A percentile compares a stretch with the other conserved stretches of the same genome.
Evolutionary conservation across 2,329 filamentous ascomycete species (phyloP).

Genomic region (Aspergillus sp.): DNA sequence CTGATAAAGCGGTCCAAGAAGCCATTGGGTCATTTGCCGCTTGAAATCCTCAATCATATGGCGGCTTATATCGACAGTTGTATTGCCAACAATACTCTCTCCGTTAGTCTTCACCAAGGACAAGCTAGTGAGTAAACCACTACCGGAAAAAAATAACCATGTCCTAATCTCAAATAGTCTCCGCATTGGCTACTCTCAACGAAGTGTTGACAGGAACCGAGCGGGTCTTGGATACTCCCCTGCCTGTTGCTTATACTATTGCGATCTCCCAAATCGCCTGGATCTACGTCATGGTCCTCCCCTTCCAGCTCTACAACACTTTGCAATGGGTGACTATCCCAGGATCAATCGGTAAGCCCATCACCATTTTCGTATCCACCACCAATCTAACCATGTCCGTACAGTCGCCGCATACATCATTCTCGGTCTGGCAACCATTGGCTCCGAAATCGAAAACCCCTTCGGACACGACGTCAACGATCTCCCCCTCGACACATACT

Average conservation of each 20-base stretch:
- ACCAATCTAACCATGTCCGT: neutral
- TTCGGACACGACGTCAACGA: slow-evolving; percentile 83
- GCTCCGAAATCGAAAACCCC: slow-evolving; percentile 78
- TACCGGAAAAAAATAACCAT: neutral
- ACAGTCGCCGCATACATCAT: slow-evolving; percentile 71
- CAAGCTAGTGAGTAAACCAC: slow-evolving; percentile 27
- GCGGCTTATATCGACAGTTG: slow-evolving; percentile 61
- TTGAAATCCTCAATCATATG: slow-evolving; percentile 74
- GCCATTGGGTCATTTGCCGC: slow-evolving; percentile 75
- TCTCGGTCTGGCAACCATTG: slow-evolving; percentile 69
- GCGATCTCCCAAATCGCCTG: slow-evolving; percentile 82
- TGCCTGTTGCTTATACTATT: slow-evolving; percentile 79
- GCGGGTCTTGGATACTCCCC: slow-evolving; percentile 74
- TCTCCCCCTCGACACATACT: slow-evolving; percentile 70
- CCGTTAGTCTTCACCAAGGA: slow-evolving; percentile 30
- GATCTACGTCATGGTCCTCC: slow-evolving; percentile 74
- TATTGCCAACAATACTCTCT: slow-evolving; percentile 40
- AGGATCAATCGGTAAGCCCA: slow-evolving; percentile 53
- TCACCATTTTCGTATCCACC: neutral
- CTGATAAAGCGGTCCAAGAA: slow-evolving; percentile 66
- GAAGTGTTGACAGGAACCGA: slow-evolving; percentile 70
- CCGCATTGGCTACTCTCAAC: slow-evolving; percentile 60
- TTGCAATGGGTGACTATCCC: slow-evolving; percentile 74
- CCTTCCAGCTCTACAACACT: slow-evolving; percentile 67
- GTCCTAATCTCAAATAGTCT: slow-evolving; percentile 40